Conservation (phyloP, 1,284 basidiomycete species). For the Cutaneotrichosporon dermatis region DNA sequence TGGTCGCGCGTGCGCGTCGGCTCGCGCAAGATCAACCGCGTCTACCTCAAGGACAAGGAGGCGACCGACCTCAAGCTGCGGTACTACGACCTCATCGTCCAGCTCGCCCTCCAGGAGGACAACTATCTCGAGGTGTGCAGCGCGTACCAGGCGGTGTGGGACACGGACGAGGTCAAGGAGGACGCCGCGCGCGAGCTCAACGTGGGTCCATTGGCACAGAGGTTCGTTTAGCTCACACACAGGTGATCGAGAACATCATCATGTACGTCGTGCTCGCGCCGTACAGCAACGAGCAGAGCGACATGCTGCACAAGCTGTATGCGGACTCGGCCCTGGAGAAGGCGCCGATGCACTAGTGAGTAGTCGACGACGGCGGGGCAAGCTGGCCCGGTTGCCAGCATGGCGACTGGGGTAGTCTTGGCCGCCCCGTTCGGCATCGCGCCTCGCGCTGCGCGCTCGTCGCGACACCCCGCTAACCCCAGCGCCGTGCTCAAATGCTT, state of each 20-base stretch:
- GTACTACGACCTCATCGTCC: conserved; percentile 94
- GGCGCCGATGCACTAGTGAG: conserved; percentile 77
- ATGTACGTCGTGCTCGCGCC: conserved; percentile 91
- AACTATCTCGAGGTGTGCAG: conserved; percentile 92
- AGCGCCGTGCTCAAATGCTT: conserved; percentile 97
- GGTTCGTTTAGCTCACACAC: not conserved
- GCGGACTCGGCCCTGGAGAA: conserved; percentile 70
- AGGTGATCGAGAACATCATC: conserved; percentile 89
- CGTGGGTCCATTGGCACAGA: conserved; percentile 52
- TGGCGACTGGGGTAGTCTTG: no score
- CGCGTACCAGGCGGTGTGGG: conserved; percentile 93
- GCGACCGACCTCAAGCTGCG: conserved; percentile 93
- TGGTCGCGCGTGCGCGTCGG: conserved; percentile 91
- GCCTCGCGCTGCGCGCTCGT: no score
- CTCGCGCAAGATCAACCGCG: conserved; percentile 88
- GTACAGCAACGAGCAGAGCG: conserved; percentile 94
- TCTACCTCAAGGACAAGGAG: conserved; percentile 80
- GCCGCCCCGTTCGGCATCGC: no score
- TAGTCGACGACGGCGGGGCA: not conserved
- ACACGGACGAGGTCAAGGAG: conserved; percentile 84
- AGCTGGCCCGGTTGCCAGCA: no score
- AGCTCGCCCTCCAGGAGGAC: conserved; percentile 77
- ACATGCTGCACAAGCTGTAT: conserved; percentile 87
- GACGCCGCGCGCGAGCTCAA: conserved; percentile 70
- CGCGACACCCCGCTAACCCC: conserved; percentile 3